Evolutionary conservation across 2,329 filamentous ascomycete species (phyloP).

Genomic region (Fusarium devonianum): DNA sequence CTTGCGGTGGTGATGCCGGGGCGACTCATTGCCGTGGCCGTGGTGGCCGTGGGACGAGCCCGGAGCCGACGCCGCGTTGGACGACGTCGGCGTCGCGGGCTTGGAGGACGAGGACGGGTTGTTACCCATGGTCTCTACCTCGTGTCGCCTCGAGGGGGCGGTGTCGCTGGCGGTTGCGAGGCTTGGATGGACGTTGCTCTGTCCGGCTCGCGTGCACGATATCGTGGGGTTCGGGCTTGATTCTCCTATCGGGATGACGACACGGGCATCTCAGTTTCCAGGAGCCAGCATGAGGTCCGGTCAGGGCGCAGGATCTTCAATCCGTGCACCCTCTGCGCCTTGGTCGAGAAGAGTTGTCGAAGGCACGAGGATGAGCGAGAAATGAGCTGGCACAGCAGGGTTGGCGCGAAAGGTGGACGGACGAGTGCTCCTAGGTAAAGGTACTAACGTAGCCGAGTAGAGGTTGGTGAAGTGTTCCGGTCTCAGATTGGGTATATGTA

Average conservation of each 20-base stretch:
- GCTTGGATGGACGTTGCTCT: neutral
- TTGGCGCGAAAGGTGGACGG: constrained; percentile 20
- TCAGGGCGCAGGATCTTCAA: neutral
- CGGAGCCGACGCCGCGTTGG: constrained; percentile 38
- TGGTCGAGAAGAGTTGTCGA: constrained; percentile 20
- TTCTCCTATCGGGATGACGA: constrained; percentile 31
- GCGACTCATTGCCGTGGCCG: constrained; percentile 37
- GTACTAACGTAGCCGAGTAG: constrained; percentile 30
- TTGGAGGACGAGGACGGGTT: constrained; percentile 50
- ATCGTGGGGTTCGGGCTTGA: constrained; percentile 3
- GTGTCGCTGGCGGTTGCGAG: neutral
- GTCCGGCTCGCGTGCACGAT: neutral
- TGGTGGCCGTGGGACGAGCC: constrained; percentile 37
- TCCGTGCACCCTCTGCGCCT: constrained; percentile 26
- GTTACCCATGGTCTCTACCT: constrained; percentile 46
- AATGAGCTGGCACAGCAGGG: constrained; percentile 29
- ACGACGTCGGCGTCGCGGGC: constrained; percentile 45
- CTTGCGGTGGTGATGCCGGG: constrained; percentile 46
- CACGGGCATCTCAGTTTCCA: constrained; percentile 21
- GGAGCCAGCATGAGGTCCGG: constrained; percentile 9
- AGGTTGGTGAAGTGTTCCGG: neutral
- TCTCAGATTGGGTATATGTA: neutral
- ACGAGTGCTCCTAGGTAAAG: constrained; percentile 13
- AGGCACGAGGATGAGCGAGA: constrained; percentile 12
- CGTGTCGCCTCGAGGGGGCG: constrained; percentile 15